These are phyloP conservation scores for Pseudognaphalium luteoalbum DNA, from an alignment of 129 eudicot species.

Conservation along the genomic window DNA sequence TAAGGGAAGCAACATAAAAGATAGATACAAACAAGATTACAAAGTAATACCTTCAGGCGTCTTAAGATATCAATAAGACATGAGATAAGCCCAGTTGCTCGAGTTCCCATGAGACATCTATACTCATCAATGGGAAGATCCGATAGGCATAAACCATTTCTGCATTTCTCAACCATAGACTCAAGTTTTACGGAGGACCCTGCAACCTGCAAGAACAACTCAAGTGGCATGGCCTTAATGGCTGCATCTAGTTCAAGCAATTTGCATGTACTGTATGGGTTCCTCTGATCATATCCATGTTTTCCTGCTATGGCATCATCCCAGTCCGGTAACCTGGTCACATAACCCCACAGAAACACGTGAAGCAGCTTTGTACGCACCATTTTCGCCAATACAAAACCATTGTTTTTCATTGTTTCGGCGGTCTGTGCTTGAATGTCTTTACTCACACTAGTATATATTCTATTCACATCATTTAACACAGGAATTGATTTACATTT, in stretches of 20 bases:
- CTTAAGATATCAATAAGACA: slow-evolving; percentile 65
- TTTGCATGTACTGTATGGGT: slow-evolving; percentile 70
- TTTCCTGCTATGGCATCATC: slow-evolving; percentile 47
- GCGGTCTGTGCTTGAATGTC: slow-evolving; percentile 43
- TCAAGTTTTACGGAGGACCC: slow-evolving; percentile 67
- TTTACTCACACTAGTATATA: slow-evolving; percentile 30
- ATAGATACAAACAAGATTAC: not conserved
- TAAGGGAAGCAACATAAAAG: not conserved
- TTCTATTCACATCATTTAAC: slow-evolving; percentile 62
- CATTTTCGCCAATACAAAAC: slow-evolving; percentile 88
- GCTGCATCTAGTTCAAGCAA: slow-evolving; percentile 59
- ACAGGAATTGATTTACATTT: slow-evolving; percentile 50
- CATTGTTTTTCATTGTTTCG: slow-evolving; percentile 75
- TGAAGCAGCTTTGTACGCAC: slow-evolving; percentile 78
- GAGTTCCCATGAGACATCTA: slow-evolving; percentile 65
- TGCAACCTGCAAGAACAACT: slow-evolving; percentile 77
- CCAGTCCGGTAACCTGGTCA: slow-evolving; percentile 56
- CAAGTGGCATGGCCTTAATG: slow-evolving; percentile 85
- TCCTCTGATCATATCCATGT: slow-evolving; percentile 45
- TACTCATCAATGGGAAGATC: slow-evolving; percentile 74
- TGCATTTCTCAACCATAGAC: slow-evolving; percentile 72
- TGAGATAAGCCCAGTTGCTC: slow-evolving; percentile 73
- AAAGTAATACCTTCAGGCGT: slow-evolving; percentile 66
- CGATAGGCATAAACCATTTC: slow-evolving; percentile 64
- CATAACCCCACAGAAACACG: slow-evolving; percentile 69